Evolutionary conservation across 768 basidiomycete genomes (phyloP), one percentile per base, ranked within the genome.

Genomic region (Hydnum rufescens): DNA sequence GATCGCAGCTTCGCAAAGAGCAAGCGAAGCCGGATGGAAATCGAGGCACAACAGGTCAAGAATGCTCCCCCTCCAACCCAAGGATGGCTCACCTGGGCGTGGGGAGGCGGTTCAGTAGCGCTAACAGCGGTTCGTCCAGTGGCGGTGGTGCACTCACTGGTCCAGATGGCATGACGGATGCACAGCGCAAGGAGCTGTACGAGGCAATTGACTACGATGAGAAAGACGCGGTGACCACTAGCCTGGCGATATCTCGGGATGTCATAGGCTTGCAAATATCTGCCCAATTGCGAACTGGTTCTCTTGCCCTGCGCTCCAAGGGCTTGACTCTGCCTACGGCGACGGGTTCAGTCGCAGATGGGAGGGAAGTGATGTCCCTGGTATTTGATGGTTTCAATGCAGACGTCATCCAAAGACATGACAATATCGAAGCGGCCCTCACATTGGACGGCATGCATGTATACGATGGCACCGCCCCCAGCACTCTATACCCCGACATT

Each of bases 141-240:
- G 78, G 82, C 44, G 58, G 51, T 13, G 55, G 55, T 22, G 42
- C 53, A n/a, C 71, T 50, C 66, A 71, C 2, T 80, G 85, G 54
- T 70, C 73, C 25, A 74, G 76, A 18, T 62, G 74, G 55, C 32
- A 84, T 95, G 74, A 90, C 83, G 13, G 88, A 86, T 31, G 83
- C 89, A 61, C 88, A 96, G 64, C 77, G 85, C 50, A 79, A 79
- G 63, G 76, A 96, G 64, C 73, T 96, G 13, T 90, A 93, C 64
- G 81, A 86, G 59, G 74, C 82, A 25, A 76, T 96, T 36, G 87
- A 96, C 65, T 92, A 83, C 60, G 87, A 97, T 61, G 90, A 93
- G 65, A 83, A 82, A 64, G 67, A 78, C 3, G 79, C 81, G 2
- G 71, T 87, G 18, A 70, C 74, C 1, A 73, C 78, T 47, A 71